Evolutionary conservation across 2,329 filamentous ascomycete species (phyloP), one percentile per base, ranked within the genome.

Genomic region (Boeremia exigua): DNA sequence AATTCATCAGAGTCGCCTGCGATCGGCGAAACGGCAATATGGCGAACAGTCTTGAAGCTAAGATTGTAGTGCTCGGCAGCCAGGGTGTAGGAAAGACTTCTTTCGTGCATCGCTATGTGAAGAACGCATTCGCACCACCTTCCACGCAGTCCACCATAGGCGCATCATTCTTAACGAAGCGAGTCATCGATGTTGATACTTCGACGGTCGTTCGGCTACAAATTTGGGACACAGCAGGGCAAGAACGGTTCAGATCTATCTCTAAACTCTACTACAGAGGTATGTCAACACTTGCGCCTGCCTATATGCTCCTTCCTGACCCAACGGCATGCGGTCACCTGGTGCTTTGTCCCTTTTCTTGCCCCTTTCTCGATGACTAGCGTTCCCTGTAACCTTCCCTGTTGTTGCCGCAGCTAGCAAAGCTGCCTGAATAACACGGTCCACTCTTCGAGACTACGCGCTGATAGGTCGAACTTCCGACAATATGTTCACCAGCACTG

Each of bases 171-270:
- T 76, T 92, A 39, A 87, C 90, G 27, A 86, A 89, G 58, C 78
- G 91, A 37, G 83, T 89, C 14, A 73, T 80, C 47, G 93, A 97
- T 77, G 86, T 86, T 59, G 91, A 96, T 73, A 91, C 89, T 19
- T 91, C 94, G 68, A 95, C 92, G 1, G 83, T 90, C 23, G 92
- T 97, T 32, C 87, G 93, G n/a, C 82, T 97, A 33, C 93, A 97
- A 72, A 96, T 97, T 65, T 97, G 93, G 93, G 93, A 97, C 73
- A 97, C 93, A 30, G 92, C 94, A 54, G 94, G 94, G 58, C 94
- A 99, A 73, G 94, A 99, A 80, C 87, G 94, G 53, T 99, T 98
- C 76, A 87, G 94, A 67, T 93, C 90, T 59, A 98, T 99, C 70
- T 96, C 92, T 9, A 89, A 93, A 53, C 86, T 99, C 49, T 98